Evolutionary conservation across 768 basidiomycete species (phyloP), one percentile per base, ranked within the genome.

Genomic region (Leccinellum albellum): DNA sequence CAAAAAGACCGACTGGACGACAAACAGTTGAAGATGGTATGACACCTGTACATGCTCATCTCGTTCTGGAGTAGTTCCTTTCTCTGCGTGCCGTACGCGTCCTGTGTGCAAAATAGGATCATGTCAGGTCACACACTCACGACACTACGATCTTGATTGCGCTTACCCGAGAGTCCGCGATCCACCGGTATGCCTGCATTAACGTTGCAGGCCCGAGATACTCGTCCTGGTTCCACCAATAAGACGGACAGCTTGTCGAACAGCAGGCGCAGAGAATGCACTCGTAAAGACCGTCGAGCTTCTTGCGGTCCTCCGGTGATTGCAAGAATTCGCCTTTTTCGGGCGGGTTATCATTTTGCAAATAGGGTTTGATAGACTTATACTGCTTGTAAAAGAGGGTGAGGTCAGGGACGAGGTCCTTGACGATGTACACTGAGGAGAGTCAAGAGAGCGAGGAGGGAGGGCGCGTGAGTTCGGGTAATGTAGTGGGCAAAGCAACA

Each of bases 221-320:
- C 73, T 94, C 90, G 70, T 98, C 94, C 75, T 94, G 93, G 77
- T 98, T 98, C 96, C 96, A 98, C 96, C 96, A 98, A 76, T 98
- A 97, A 29, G 88, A 90, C 4, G 96, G 96, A 82, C 96, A 99
- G 45, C 90, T 91, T 0, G 96, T 98, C 44, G 94, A 94, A 78
- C 96, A 99, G 76, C 97, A 98, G 2, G 96, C 93, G 67, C 93
- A 95, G 55, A 95, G 85, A 61, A 96, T 98, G 73, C 95, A 95
- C 74, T 98, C 97, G 78, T 98, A 99, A 78, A 98, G 84, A 50
- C 95, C 94, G 64, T 91, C 96, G 17, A 99, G 86, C 75, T 98
- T 98, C 80, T 85, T 86, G 68, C 96, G 85, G 70, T 99, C 94
- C 65, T 92, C 95, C 24, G 75, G 84, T 12, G 91, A 89, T 75